Evolutionary conservation across 345 rosid genomes (phyloP).

Genomic region (Salix suchowensis): DNA sequence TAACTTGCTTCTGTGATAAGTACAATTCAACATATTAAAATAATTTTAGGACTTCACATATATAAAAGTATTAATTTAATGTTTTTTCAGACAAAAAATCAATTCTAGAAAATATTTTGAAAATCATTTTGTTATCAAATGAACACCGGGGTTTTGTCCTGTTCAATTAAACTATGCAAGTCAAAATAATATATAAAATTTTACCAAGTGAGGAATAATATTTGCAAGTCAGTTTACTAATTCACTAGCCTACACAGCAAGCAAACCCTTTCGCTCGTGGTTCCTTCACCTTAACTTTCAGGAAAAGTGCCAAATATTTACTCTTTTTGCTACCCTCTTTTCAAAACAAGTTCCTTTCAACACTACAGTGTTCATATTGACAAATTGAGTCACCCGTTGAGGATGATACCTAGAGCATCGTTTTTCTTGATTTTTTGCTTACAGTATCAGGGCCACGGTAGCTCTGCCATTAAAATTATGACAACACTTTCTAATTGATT

Average conservation of each 20-base stretch:
- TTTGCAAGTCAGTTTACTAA: background rate
- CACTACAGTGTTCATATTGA: background rate
- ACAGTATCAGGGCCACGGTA: background rate
- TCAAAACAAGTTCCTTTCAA: background rate
- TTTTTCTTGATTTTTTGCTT: background rate
- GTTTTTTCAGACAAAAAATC: no score
- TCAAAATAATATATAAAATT: background rate
- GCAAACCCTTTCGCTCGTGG: background rate
- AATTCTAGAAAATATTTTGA: no score
- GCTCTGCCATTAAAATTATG: background rate
- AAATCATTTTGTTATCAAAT: no score
- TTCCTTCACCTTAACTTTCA: slow-evolving; percentile 8
- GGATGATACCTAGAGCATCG: background rate
- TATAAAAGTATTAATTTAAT: no score
- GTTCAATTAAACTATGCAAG: background rate
- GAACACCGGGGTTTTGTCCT: background rate
- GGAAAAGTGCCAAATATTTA: background rate
- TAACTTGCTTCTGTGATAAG: background rate
- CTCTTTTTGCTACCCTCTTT: slow-evolving; percentile 1
- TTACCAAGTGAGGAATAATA: background rate
- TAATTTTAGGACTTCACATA: no score
- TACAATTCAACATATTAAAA: no score
- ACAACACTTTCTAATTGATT: no score
- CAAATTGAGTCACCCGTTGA: background rate
- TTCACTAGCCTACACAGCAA: background rate